Conservation (phyloP, 2,329 filamentous ascomycete genomes). For the Calonectria naviculata region DNA sequence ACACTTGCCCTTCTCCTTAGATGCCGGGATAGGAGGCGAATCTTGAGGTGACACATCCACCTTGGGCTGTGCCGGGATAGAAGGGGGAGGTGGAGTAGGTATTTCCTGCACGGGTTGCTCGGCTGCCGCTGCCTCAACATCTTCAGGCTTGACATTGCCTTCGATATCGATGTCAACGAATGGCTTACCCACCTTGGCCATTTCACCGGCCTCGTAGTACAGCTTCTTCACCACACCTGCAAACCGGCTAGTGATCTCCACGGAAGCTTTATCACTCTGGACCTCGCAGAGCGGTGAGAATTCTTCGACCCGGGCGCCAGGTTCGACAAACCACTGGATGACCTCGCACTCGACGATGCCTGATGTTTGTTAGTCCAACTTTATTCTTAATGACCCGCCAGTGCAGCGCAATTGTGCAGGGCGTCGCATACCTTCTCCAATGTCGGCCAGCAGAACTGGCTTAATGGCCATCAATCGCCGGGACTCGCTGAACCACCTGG, state of each 20-base stretch:
- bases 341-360: constrained; percentile 99
- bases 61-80: constrained; percentile 25
- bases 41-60: constrained; percentile 10
- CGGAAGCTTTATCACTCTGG: constrained; percentile 93
- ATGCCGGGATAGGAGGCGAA: constrained; percentile 21
- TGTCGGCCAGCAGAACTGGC: constrained; percentile 85
- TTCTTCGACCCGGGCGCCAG: constrained; percentile 94
- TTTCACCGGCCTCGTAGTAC: constrained; percentile 94
- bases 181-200: constrained; percentile 94
- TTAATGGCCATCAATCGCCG: constrained; percentile 70
- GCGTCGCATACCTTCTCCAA: constrained; percentile 76
- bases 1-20: constrained; percentile 67
- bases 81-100: constrained; percentile 32
- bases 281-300: constrained; percentile 99
- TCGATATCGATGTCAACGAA: constrained; percentile 96
- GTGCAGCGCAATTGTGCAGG: no score
- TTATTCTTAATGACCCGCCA: not conserved
- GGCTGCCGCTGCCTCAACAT: constrained; percentile 48
- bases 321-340: constrained; percentile 99
- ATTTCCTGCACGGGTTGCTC: constrained; percentile 44
- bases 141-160: constrained; percentile 70
- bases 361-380: constrained; percentile 48
- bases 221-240: constrained; percentile 96
- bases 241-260: constrained; percentile 95
- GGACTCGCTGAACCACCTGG: constrained; percentile 64